Evolutionary conservation across 345 rosid genomes (phyloP), one percentile per base, ranked within the genome.

Genomic region (Turnera subulata): DNA sequence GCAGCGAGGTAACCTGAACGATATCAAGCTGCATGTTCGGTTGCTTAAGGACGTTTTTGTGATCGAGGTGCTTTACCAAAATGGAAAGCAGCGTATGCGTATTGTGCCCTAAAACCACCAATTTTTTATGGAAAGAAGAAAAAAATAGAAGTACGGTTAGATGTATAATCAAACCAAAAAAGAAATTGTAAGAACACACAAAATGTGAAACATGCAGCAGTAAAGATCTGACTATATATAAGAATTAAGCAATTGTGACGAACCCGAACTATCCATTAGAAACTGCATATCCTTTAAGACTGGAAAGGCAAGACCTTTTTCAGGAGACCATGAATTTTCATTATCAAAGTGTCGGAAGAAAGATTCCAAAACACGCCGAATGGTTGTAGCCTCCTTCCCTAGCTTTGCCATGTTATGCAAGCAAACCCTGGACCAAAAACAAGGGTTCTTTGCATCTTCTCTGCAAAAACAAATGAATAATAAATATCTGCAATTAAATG

Each of bases 361-460:
- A 24, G 95, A 88, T 74, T 94, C 99, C 24, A 94, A 71, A 61
- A 94, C 82, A 14, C 91, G 91, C 21, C 99, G 83, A 66, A 81
- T 79, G 46, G 89, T 90, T 67, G 96, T 85, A 46, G 85, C 97
- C 71, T 88, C 99, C 73, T 85, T 88, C 62, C 95, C 99, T 50
- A 85, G 86, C 75, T 75, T 86, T 64, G 96, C 86, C 99, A 90
- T 90, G 73, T 88, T 90, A 71, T 82, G 82, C 66, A 94, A 74
- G 78, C 99, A 90, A 73, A 84, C 82, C 64, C 80, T 78, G 56
- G 99, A 84, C 99, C 99, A 94, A 80, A 94, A 90, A 80, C 79
- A 61, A 55, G 96, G 97, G 76, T 84, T 68, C 61, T 68, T 65
- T 20, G 82, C 78, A 73, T 84, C 87, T 82, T 88, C 90, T 65